Conservation (phyloP, 352 stramenopile species). For the Globisporangium carolinianum region DNA sequence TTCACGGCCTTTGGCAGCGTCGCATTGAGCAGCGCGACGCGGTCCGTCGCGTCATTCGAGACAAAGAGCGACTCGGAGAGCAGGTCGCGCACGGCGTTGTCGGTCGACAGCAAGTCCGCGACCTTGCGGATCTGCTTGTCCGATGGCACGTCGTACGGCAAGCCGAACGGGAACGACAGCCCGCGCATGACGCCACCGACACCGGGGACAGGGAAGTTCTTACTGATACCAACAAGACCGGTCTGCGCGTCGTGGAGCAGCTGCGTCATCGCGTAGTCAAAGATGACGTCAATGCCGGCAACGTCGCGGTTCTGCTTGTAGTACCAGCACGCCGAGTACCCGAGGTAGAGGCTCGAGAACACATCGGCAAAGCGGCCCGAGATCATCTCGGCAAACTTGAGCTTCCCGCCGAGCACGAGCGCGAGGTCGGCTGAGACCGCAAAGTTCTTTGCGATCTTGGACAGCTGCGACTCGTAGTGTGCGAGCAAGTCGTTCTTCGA, state of each 20-base stretch:
- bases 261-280: constrained; percentile 96
- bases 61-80: constrained; percentile 75
- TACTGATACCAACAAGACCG: constrained; percentile 91
- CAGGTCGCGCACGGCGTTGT: constrained; percentile 61
- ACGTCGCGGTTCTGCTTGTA: constrained; percentile 93
- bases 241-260: constrained; percentile 95
- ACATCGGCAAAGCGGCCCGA: constrained; percentile 96
- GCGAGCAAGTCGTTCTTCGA: constrained; percentile 90
- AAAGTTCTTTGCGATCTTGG: constrained; percentile 96
- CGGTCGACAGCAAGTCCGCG: constrained; percentile 60
- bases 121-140: constrained; percentile 84
- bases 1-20: constrained; percentile 85
- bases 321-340: constrained; percentile 96
- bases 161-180: constrained; percentile 94
- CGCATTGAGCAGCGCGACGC: constrained; percentile 65
- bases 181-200: constrained; percentile 92
- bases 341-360: constrained; percentile 95
- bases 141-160: constrained; percentile 86
- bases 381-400: constrained; percentile 99
- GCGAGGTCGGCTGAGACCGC: constrained; percentile 93
- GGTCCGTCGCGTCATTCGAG: constrained; percentile 56
- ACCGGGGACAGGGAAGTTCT: constrained; percentile 94
- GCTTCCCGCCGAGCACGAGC: constrained; percentile 94
- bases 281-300: constrained; percentile 92
- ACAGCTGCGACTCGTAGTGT: constrained; percentile 97